These are phyloP conservation scores for Pseudognaphalium luteoalbum DNA, from an alignment of 129 eudicot genomes.

Conservation along the genomic window DNA sequence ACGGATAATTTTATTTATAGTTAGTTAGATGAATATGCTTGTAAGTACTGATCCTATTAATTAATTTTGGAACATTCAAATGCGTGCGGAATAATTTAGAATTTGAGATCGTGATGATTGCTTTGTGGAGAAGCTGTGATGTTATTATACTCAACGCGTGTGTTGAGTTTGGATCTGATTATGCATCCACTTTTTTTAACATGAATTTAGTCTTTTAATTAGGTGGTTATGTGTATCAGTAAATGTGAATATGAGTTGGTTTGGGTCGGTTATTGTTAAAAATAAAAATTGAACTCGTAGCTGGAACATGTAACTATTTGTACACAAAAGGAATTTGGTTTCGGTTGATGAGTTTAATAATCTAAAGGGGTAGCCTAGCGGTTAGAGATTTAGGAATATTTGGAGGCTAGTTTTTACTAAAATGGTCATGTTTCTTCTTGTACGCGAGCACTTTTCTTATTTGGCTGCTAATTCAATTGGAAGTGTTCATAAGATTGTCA, in stretches of 20 bases:
- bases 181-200: not conserved
- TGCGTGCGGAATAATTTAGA: constrained; percentile 10
- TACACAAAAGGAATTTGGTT: not conserved
- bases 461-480: too few relatives aligned
- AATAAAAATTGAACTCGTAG: not conserved
- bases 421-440: too few relatives aligned
- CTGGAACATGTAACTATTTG: not conserved
- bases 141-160: constrained; percentile 3
- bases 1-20: too few relatives aligned
- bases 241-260: not conserved
- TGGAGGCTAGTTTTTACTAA: too few relatives aligned
- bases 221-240: too few relatives aligned
- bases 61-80: not conserved
- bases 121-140: constrained; percentile 28
- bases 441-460: too few relatives aligned
- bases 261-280: not conserved
- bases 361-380: too few relatives aligned
- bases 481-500: too few relatives aligned
- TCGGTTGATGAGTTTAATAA: too few relatives aligned
- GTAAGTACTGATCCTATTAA: not conserved
- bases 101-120: constrained; percentile 17
- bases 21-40: not conserved
- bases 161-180: constrained; percentile 18
- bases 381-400: too few relatives aligned
- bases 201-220: too few relatives aligned